Evolutionary conservation across 805 yeast species (phyloP).

Genomic region (Candida incommunis): DNA sequence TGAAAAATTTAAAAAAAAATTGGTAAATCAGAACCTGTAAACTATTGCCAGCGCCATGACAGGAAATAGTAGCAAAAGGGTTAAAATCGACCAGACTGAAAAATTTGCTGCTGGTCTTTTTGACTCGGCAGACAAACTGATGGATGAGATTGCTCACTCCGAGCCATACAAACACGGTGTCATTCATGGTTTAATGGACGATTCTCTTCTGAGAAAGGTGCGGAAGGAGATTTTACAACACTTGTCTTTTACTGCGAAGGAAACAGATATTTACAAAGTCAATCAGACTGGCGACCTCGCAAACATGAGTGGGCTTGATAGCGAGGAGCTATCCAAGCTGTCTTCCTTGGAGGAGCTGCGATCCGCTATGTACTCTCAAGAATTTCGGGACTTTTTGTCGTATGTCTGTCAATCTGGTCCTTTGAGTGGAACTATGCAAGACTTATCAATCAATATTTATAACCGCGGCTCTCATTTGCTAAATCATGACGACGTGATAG

Average conservation of each 20-base stretch:
- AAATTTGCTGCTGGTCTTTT: neutral
- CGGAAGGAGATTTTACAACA: constrained; percentile 71
- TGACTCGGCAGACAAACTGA: constrained; percentile 3
- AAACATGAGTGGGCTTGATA: constrained; percentile 72
- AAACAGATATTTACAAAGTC: constrained; percentile 92
- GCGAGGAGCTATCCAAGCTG: constrained; percentile 56
- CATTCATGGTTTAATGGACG: constrained; percentile 58
- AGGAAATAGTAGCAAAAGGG: no score
- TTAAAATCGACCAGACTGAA: neutral
- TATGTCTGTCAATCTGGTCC: constrained; percentile 78
- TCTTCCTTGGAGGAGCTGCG: constrained; percentile 68
- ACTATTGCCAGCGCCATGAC: no score
- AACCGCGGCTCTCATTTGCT: constrained; percentile 85
- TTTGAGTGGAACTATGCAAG: constrained; percentile 80
- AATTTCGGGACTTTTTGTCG: constrained; percentile 67
- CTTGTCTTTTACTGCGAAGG: constrained; percentile 86
- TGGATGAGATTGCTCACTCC: constrained; percentile 33
- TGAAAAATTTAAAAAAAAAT: no score
- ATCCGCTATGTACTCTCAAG: constrained; percentile 75
- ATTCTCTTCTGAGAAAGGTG: constrained; percentile 61
- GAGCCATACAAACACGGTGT: constrained; percentile 88
- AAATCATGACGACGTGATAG: constrained; percentile 96
- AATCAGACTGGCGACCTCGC: constrained; percentile 79
- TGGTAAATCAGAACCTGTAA: no score
- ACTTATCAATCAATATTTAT: constrained; percentile 83